Percentiles rank a stretch among this genome's conserved stretches.
phyloP scores from a whole-genome alignment of 768 basidiomycete species.

The Pholiota conissans region DNA sequence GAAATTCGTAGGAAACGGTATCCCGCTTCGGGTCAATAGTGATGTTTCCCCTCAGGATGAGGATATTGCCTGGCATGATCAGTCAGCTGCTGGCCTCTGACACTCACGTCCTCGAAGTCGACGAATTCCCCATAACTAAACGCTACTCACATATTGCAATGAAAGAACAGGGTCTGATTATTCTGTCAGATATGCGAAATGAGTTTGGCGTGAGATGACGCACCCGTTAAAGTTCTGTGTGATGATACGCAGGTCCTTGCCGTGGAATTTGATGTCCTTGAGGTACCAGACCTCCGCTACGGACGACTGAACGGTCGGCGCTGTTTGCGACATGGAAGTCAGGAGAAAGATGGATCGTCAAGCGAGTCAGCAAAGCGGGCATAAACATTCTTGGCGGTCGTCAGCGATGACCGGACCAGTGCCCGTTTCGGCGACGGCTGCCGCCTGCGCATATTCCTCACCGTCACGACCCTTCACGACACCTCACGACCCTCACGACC shows the following conservation, averaged over 20 bases:
- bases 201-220: constrained; percentile 23
- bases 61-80: constrained; percentile 68
- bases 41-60: constrained; percentile 84
- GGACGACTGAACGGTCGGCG: constrained; percentile 39
- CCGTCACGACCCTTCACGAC: not conserved
- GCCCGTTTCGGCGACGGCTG: no score
- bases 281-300: constrained; percentile 75
- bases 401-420: not conserved
- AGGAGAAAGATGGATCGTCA: not conserved
- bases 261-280: constrained; percentile 60
- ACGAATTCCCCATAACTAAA: not conserved
- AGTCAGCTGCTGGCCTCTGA: not conserved
- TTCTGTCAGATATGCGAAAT: constrained; percentile 3
- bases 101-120: not conserved
- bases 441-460: not conserved
- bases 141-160: constrained; percentile 76
- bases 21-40: constrained; percentile 65
- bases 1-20: constrained; percentile 81
- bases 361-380: not conserved
- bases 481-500: no score
- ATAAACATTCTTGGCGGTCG: not conserved
- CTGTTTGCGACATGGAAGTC: constrained; percentile 24
- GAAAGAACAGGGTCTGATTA: constrained; percentile 79
- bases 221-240: constrained; percentile 87
- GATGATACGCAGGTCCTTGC: constrained; percentile 55